phyloP scores from a whole-genome alignment of 2,329 filamentous ascomycete genomes.

The Penicillium psychrosexuale region DNA sequence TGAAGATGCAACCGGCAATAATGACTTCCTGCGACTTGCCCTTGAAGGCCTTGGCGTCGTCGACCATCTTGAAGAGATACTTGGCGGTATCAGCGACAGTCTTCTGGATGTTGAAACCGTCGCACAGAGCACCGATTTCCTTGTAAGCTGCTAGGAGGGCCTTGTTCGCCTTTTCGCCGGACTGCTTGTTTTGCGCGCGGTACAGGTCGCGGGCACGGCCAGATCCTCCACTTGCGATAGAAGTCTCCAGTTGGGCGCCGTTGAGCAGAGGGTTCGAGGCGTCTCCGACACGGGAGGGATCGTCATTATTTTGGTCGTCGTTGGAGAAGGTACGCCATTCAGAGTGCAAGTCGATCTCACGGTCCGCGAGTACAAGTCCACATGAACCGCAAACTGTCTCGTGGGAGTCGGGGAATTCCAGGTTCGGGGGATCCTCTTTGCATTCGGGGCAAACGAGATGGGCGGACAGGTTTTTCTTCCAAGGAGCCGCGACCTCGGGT shows the following conservation, averaged over 20 bases:
- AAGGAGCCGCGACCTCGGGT: conserved; percentile 49
- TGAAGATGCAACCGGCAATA: conserved; percentile 95
- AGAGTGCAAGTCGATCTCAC: conserved; percentile 90
- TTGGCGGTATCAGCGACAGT: conserved; percentile 86
- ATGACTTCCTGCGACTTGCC: conserved; percentile 92
- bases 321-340: conserved; percentile 99
- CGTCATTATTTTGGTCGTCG: conserved; percentile 93
- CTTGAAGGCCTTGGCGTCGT: conserved; percentile 90
- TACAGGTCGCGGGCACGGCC: conserved; percentile 71
- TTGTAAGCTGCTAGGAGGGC: conserved; percentile 76
- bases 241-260: conserved; percentile 83
- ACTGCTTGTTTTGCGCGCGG: conserved; percentile 77
- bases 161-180: conserved; percentile 79
- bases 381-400: conserved; percentile 93
- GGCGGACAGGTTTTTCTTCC: conserved; percentile 82
- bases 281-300: conserved; percentile 97
- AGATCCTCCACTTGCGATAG: conserved; percentile 77
- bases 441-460: conserved; percentile 86
- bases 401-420: conserved; percentile 88
- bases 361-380: conserved; percentile 83
- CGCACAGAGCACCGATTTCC: conserved; percentile 83
- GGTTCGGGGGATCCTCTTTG: conserved; percentile 83
- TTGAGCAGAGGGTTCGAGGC: conserved; percentile 85
- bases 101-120: conserved; percentile 76
- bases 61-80: conserved; percentile 90